These are phyloP conservation scores for Lentinus tigrinus DNA, from an alignment of 768 basidiomycete genomes.

Conservation along the genomic window DNA sequence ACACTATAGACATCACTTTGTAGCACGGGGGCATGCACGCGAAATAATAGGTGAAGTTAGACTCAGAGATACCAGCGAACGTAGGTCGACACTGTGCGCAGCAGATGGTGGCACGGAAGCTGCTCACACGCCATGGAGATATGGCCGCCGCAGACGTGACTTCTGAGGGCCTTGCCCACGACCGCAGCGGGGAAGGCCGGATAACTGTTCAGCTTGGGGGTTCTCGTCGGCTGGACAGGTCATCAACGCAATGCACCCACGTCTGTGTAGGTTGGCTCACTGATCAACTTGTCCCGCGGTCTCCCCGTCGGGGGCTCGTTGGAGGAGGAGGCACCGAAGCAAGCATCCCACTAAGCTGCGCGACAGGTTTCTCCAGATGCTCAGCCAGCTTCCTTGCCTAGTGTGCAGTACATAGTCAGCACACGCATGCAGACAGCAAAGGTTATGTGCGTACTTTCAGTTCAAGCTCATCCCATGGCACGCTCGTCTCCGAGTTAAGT, in stretches of 20 bases:
- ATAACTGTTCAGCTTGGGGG: too few relatives aligned
- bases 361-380: conserved; percentile 27
- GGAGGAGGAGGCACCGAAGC: conserved; percentile 17
- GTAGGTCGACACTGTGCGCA: background rate
- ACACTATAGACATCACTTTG: too few relatives aligned
- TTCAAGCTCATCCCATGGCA: conserved; percentile 68
- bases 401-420: background rate
- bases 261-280: background rate
- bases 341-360: conserved; percentile 20
- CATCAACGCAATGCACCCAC: background rate
- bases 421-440: too few relatives aligned
- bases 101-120: background rate
- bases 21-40: too few relatives aligned
- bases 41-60: too few relatives aligned
- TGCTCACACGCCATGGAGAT: background rate
- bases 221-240: too few relatives aligned
- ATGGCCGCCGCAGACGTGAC: background rate
- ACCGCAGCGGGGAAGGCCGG: background rate
- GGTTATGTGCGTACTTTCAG: conserved; percentile 49
- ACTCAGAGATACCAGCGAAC: background rate
- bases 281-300: conserved; percentile 5
- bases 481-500: conserved; percentile 56
- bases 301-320: conserved; percentile 7
- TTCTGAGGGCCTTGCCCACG: background rate
- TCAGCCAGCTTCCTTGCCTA: conserved; percentile 24